These are phyloP conservation scores for Leucaena leucocephala DNA, from an alignment of 306 rosid genomes.

Conservation along the genomic window DNA sequence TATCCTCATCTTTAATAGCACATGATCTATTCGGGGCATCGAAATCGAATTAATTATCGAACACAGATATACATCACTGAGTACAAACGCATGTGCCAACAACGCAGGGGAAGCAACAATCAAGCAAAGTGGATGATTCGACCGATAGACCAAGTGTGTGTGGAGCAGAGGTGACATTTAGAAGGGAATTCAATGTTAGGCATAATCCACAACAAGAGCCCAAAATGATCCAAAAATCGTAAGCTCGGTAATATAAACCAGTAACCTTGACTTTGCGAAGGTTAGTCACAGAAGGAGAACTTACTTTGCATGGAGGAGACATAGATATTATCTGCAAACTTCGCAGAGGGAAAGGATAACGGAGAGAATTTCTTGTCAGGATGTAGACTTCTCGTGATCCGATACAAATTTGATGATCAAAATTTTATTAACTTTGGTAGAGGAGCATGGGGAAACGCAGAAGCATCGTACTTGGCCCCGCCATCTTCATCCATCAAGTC, in stretches of 20 bases:
- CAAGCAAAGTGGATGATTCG: background rate
- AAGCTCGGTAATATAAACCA: background rate
- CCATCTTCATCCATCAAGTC: constrained; percentile 99
- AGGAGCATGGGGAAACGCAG: constrained; percentile 68
- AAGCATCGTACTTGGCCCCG: constrained; percentile 65
- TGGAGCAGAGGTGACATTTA: background rate
- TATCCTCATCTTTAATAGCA: background rate
- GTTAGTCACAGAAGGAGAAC: too few relatives aligned
- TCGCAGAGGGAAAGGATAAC: too few relatives aligned
- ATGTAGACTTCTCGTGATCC: constrained; percentile 44
- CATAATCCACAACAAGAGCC: background rate
- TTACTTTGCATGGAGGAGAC: too few relatives aligned
- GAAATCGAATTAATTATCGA: background rate
- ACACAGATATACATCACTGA: constrained; percentile 3
- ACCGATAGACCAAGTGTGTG: background rate
- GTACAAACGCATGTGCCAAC: background rate
- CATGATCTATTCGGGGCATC: background rate
- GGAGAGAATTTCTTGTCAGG: too few relatives aligned
- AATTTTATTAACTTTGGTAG: background rate
- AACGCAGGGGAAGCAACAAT: background rate
- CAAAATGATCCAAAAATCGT: background rate
- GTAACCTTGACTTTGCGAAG: too few relatives aligned
- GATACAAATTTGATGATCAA: background rate
- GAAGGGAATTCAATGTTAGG: background rate
- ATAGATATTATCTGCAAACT: too few relatives aligned